Percentiles rank a stretch among this genome's conserved stretches.
These are phyloP conservation scores for Elsinoe perseae DNA, from an alignment of 2,329 filamentous ascomycete genomes.

Conservation along the genomic window DNA sequence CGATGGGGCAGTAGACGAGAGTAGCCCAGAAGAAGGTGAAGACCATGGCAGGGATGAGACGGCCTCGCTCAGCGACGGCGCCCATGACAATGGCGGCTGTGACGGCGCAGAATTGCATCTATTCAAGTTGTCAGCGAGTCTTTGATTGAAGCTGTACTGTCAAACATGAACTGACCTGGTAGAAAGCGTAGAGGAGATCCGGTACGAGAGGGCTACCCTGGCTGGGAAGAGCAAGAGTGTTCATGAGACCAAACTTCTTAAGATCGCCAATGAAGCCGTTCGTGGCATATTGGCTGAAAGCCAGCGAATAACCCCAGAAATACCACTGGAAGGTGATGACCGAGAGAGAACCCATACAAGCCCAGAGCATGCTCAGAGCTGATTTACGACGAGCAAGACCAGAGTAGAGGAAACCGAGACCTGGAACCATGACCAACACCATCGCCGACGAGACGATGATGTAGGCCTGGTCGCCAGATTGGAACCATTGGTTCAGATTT, in stretches of 20 bases:
- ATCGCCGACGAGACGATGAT: conserved; percentile 85
- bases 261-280: conserved; percentile 91
- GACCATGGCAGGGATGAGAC: conserved; percentile 86
- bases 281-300: conserved; percentile 72
- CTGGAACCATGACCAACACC: conserved; percentile 93
- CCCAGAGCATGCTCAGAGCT: conserved; percentile 93
- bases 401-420: conserved; percentile 95
- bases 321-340: conserved; percentile 98
- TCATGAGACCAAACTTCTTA: conserved; percentile 78
- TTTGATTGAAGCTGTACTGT: neutral
- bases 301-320: conserved; percentile 96
- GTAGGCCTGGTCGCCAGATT: conserved; percentile 85
- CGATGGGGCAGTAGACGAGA: conserved; percentile 91
- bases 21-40: conserved; percentile 97
- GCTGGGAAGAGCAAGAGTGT: conserved; percentile 74
- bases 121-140: conserved; percentile 8
- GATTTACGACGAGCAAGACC: conserved; percentile 97
- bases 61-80: conserved; percentile 86
- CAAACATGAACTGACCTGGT: conserved; percentile 55
- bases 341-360: conserved; percentile 86
- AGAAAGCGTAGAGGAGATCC: conserved; percentile 87
- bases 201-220: conserved; percentile 83
- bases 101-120: conserved; percentile 97
- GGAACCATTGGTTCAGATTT: conserved; percentile 95
- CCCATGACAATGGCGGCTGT: conserved; percentile 88